phyloP scores from a whole-genome alignment of 2,329 filamentous ascomycete species.

The Diaporthe sp. region DNA sequence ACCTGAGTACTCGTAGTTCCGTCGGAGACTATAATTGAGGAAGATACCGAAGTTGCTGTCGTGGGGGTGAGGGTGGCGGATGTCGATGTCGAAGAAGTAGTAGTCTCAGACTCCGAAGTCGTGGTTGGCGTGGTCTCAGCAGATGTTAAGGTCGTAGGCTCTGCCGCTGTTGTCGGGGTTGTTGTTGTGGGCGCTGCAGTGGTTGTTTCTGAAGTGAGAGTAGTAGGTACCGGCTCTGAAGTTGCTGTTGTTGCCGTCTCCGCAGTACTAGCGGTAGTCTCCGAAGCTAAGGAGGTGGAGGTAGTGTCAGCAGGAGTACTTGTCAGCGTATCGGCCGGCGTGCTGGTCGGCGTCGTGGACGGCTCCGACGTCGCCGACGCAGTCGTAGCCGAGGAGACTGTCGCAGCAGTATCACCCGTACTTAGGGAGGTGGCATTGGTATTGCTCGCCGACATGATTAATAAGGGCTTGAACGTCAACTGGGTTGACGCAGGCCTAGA shows the following conservation, averaged over 20 bases:
- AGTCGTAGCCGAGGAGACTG: constrained; percentile 27
- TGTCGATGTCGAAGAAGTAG: not conserved
- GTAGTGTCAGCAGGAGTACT: constrained; percentile 35
- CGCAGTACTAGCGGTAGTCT: constrained; percentile 17
- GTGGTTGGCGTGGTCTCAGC: constrained; percentile 12
- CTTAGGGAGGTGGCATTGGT: constrained; percentile 33
- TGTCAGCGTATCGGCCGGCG: constrained; percentile 31
- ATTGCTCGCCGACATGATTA: constrained; percentile 33
- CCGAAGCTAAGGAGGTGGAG: constrained; percentile 31
- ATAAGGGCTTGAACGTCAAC: constrained; percentile 10
- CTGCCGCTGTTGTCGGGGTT: constrained; percentile 5
- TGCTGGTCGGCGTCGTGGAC: constrained; percentile 13
- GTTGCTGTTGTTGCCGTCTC: not conserved
- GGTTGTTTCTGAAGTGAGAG: constrained; percentile 6
- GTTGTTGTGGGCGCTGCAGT: constrained; percentile 8
- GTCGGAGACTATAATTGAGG: constrained; percentile 18
- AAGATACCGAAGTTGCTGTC: constrained; percentile 24
- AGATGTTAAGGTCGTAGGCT: constrained; percentile 4
- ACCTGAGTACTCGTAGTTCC: constrained; percentile 31
- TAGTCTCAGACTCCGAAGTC: not conserved
- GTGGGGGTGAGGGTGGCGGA: constrained; percentile 5
- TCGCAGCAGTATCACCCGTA: constrained; percentile 30
- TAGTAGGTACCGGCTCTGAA: constrained; percentile 1
- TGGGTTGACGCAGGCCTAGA: constrained; percentile 30
- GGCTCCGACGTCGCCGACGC: constrained; percentile 28